Conservation (phyloP, 192 early-diverging fungal genomes). For the Dimargaris verticillata region DNA sequence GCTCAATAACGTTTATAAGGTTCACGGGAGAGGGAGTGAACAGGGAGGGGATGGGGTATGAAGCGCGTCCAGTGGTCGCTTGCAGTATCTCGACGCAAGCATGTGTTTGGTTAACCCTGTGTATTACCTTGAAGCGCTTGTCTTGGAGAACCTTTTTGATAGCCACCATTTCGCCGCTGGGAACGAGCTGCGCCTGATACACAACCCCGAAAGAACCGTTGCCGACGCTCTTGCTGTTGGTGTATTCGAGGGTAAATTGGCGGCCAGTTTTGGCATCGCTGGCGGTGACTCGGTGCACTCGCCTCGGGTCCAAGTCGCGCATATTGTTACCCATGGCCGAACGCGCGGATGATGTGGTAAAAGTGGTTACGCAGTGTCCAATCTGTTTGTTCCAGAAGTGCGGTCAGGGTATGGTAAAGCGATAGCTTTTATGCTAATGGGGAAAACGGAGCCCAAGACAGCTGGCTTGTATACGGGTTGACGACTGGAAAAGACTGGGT, state of each 20-base stretch:
- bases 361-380: too few relatives aligned
- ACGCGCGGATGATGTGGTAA: too few relatives aligned
- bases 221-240: slow-evolving; percentile 9
- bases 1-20: slow-evolving; percentile 92
- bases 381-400: too few relatives aligned
- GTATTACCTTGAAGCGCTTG: slow-evolving; percentile 77
- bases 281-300: slow-evolving; percentile 59
- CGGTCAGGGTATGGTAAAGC: too few relatives aligned
- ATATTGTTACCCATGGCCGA: too few relatives aligned
- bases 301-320: slow-evolving; percentile 40
- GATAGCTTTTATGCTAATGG: too few relatives aligned
- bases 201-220: slow-evolving; percentile 92
- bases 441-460: too few relatives aligned
- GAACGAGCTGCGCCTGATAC: slow-evolving; percentile 95
- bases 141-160: slow-evolving; percentile 85
- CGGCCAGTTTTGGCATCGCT: slow-evolving; percentile 77
- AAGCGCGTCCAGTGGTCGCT: slow-evolving; percentile 66
- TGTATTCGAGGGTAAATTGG: slow-evolving; percentile 48
- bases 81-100: slow-evolving; percentile 69
- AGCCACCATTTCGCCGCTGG: slow-evolving; percentile 91
- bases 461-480: too few relatives aligned
- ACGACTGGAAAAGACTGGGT: too few relatives aligned
- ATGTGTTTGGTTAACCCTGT: too few relatives aligned
- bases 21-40: slow-evolving; percentile 92
- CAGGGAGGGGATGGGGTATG: slow-evolving; percentile 58